Conservation (phyloP, 345 rosid genomes). For the Hibiscus tridactylites region DNA sequence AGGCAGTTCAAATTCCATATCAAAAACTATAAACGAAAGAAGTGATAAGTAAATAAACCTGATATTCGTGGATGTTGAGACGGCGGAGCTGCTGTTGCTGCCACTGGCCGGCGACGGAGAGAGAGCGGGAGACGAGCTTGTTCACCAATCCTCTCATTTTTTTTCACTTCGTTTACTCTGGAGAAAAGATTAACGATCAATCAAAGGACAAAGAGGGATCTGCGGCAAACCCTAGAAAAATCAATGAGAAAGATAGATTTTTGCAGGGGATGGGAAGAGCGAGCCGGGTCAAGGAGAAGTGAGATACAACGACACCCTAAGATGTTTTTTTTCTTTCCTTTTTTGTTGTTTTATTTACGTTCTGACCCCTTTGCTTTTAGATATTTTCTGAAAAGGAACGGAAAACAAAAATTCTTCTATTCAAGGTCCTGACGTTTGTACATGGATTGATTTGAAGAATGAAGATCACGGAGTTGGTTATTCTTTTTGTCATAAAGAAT, state of each 20-base stretch:
- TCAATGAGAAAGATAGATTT: not conserved
- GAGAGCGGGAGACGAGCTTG: constrained; percentile 67
- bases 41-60: constrained; percentile 33
- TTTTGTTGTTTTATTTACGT: not conserved
- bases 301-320: constrained; percentile 10
- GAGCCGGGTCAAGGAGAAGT: constrained; percentile 14
- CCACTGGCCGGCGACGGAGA: constrained; percentile 73
- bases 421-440: too few species aligned
- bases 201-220: not conserved
- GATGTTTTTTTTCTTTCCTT: not conserved
- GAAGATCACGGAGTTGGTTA: too few species aligned
- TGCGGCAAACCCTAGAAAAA: not conserved
- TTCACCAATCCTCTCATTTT: constrained; percentile 65
- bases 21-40: not conserved
- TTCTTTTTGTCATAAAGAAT: too few species aligned
- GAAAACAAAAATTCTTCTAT: not conserved
- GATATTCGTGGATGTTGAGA: constrained; percentile 95
- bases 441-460: too few species aligned
- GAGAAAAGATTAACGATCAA: not conserved
- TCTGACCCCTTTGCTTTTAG: not conserved
- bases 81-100: constrained; percentile 97
- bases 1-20: not conserved
- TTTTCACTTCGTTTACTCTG: not conserved
- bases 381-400: not conserved
- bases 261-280: constrained; percentile 61